Evolutionary conservation across 768 basidiomycete species (phyloP), one percentile per base, ranked within the genome.

Genomic region (Lyophyllum shimeji): DNA sequence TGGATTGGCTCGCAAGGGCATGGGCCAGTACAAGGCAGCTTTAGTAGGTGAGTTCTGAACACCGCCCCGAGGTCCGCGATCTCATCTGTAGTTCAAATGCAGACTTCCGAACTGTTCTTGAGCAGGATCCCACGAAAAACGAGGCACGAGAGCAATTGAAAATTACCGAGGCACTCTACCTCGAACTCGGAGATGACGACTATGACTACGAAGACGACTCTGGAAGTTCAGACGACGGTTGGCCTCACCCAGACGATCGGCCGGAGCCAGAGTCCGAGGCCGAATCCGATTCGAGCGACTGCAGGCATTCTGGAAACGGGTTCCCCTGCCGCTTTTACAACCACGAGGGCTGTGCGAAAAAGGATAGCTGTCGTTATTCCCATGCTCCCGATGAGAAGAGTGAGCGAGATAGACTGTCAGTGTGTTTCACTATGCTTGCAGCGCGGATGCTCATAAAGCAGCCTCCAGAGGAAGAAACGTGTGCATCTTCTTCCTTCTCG

Each of bases 321-420:
- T 67, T 72, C 1, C 75, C 82, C 0, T 85, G 83, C 65, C 74
- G 76, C 49, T 79, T 76, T 64, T 82, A 83, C 63, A 83, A 85
- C 43, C 81, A 75, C 39, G 69, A 65, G 7, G 77, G 76, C 1
- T 83, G 82, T 58, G 57, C 34, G 18, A 67, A 71, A 23, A 79
- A 79, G 1, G 51, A n/a, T 2, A 33, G 52, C 2, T 84, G 82
- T 58, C 51, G 51, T 20, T 83, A 68, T 65, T 79, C 75, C 24
- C 83, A 85, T 67, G 78, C 79, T 0, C 82, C 82, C 0, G 80
- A 84, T 56, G 53, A 69, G 0, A 74, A 74, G 57, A 83, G 82
- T 58, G 71, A 79, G 23, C 69, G 81, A 21, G 80, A 85, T 58
- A 68, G 73, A 2, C 59, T 81, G 83, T 83, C 57, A 60, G 80